Evolutionary conservation across 2,329 filamentous ascomycete species (phyloP).

Genomic region (Penicillium sp.): DNA sequence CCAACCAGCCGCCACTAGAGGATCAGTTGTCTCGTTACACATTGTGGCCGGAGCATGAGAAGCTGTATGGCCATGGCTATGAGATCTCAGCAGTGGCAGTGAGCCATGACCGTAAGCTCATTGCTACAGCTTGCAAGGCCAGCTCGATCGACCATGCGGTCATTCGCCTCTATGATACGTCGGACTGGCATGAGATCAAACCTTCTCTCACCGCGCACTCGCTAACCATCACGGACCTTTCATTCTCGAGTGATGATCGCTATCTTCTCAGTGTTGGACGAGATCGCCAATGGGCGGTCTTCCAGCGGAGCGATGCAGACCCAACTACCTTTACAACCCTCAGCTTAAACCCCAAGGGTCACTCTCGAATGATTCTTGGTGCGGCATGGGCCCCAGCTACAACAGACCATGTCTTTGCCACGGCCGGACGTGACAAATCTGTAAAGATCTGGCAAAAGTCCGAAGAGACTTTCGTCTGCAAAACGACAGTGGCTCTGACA

Average conservation of each 20-base stretch:
- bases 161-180: slow-evolving; percentile 84
- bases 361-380: slow-evolving; percentile 88
- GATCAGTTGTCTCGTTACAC: slow-evolving; percentile 86
- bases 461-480: slow-evolving; percentile 50
- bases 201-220: slow-evolving; percentile 82
- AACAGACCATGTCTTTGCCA: slow-evolving; percentile 64
- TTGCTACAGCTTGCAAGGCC: slow-evolving; percentile 91
- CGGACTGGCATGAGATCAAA: slow-evolving; percentile 79
- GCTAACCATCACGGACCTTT: slow-evolving; percentile 77
- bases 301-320: slow-evolving; percentile 51
- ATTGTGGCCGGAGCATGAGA: slow-evolving; percentile 93
- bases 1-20: slow-evolving; percentile 76
- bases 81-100: slow-evolving; percentile 86
- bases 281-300: slow-evolving; percentile 88
- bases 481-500: slow-evolving; percentile 53
- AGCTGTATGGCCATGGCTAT: slow-evolving; percentile 96
- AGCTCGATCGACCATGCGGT: slow-evolving; percentile 93
- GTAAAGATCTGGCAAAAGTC: slow-evolving; percentile 66
- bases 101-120: slow-evolving; percentile 67
- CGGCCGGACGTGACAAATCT: slow-evolving; percentile 83
- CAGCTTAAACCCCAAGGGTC: slow-evolving; percentile 74
- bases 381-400: slow-evolving; percentile 70
- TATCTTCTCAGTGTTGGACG: slow-evolving; percentile 83
- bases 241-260: slow-evolving; percentile 72
- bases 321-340: slow-evolving; percentile 54